phyloP scores from a whole-genome alignment of 2,329 filamentous ascomycete species.

The Colletotrichum sp. region DNA sequence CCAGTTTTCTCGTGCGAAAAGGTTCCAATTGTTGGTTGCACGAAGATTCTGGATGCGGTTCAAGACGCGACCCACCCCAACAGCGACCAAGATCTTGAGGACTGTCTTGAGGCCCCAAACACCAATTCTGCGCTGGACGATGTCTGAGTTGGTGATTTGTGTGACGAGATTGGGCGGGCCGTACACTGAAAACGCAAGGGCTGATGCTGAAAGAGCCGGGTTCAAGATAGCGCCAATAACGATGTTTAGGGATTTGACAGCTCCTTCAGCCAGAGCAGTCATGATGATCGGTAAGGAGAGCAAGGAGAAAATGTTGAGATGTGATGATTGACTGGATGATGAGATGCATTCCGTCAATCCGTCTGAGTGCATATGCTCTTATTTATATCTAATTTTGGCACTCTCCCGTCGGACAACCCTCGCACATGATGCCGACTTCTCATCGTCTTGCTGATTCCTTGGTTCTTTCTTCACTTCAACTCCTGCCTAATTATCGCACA shows the following conservation, averaged over 20 bases:
- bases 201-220: not conserved
- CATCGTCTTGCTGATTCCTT: not conserved
- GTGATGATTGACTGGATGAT: not conserved
- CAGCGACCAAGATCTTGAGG: not conserved
- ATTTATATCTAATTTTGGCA: not conserved
- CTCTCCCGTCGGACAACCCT: accelerated
- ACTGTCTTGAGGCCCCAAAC: not conserved
- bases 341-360: not conserved
- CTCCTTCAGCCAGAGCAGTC: not conserved
- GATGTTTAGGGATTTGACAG: not conserved
- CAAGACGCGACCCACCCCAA: not conserved
- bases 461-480: not conserved
- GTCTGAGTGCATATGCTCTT: not conserved
- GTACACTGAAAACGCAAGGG: not conserved
- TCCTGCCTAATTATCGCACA: not conserved
- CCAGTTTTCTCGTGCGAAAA: not conserved
- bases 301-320: accelerated
- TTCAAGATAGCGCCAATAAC: not conserved
- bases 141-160: accelerated
- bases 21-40: not conserved
- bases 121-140: not conserved
- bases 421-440: not conserved
- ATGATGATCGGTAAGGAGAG: not conserved
- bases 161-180: not conserved
- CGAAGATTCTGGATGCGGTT: not conserved